Percentiles rank a stretch among this genome's conserved stretches.
Evolutionary conservation across 2,329 filamentous ascomycete genomes (phyloP).

Genomic region (Fusarium caatingaense): DNA sequence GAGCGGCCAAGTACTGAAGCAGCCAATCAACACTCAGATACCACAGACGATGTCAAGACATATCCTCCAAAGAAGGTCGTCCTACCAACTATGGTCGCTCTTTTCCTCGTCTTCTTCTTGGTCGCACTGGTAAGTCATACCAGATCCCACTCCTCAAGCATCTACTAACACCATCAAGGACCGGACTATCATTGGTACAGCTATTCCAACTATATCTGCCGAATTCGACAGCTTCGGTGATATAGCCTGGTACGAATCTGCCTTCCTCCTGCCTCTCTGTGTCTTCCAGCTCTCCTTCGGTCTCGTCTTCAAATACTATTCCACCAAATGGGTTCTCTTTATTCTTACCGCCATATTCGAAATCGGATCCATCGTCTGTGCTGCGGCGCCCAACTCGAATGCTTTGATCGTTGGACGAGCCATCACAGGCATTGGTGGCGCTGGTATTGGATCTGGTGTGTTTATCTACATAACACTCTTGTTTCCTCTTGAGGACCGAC

Average conservation of each 20-base stretch:
- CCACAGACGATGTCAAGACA: neutral
- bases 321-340: slow-evolving; percentile 24
- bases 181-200: slow-evolving; percentile 27
- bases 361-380: slow-evolving; percentile 15
- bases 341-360: slow-evolving; percentile 12
- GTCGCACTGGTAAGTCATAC: neutral
- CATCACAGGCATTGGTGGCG: slow-evolving; percentile 22
- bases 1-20: neutral
- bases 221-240: slow-evolving; percentile 31
- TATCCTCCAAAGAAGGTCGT: slow-evolving; percentile 21
- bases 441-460: slow-evolving; percentile 20
- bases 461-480: slow-evolving; percentile 20
- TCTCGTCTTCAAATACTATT: slow-evolving; percentile 29
- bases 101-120: slow-evolving; percentile 23
- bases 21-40: neutral
- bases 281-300: slow-evolving; percentile 31
- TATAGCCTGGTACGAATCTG: slow-evolving; percentile 29
- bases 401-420: slow-evolving; percentile 21
- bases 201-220: slow-evolving; percentile 27
- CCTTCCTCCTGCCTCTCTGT: slow-evolving; percentile 28
- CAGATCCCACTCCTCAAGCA: accelerated
- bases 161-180: neutral
- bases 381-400: slow-evolving; percentile 20
- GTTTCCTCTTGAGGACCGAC: slow-evolving; percentile 14
- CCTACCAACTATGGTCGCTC: slow-evolving; percentile 24